phyloP scores from a whole-genome alignment of 2,329 filamentous ascomycete genomes.

The Chalaropsis thielavioides region DNA sequence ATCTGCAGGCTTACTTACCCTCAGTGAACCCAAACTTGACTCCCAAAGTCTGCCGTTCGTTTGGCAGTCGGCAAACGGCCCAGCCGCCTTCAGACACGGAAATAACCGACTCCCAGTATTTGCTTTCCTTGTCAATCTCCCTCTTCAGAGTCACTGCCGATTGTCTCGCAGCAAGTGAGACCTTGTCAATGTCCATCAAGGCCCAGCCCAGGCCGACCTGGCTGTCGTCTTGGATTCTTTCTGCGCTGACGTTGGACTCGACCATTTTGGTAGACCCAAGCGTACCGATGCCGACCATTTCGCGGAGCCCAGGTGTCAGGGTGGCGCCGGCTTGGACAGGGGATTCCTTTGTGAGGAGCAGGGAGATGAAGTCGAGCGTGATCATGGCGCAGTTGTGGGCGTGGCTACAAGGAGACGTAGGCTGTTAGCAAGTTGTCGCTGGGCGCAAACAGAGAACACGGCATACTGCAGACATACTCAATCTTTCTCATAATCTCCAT shows the following conservation, averaged over 20 bases:
- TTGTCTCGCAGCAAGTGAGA: conserved; percentile 57
- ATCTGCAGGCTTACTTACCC: conserved; percentile 30
- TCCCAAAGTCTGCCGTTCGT: conserved; percentile 58
- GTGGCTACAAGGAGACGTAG: conserved; percentile 24
- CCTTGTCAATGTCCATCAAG: conserved; percentile 59
- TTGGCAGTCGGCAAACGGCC: conserved; percentile 65
- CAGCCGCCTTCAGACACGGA: conserved; percentile 72
- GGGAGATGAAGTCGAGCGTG: conserved; percentile 68
- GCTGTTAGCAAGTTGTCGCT: not conserved
- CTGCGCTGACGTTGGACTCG: conserved; percentile 42
- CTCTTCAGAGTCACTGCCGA: conserved; percentile 58
- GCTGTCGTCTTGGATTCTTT: conserved; percentile 41
- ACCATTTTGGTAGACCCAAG: conserved; percentile 53
- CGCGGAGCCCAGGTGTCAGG: conserved; percentile 55
- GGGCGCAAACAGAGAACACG: not conserved
- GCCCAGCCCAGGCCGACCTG: conserved; percentile 56
- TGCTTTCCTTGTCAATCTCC: conserved; percentile 66
- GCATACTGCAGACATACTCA: conserved; percentile 32
- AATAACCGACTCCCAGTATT: conserved; percentile 79
- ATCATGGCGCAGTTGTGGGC: conserved; percentile 49
- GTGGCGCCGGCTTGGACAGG: conserved; percentile 55
- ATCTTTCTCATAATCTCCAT: conserved; percentile 45
- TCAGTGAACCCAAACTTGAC: conserved; percentile 86
- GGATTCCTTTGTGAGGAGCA: conserved; percentile 69
- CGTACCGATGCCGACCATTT: conserved; percentile 58